Evolutionary conservation across 345 rosid species (phyloP).

Genomic region (Syzygium grande): DNA sequence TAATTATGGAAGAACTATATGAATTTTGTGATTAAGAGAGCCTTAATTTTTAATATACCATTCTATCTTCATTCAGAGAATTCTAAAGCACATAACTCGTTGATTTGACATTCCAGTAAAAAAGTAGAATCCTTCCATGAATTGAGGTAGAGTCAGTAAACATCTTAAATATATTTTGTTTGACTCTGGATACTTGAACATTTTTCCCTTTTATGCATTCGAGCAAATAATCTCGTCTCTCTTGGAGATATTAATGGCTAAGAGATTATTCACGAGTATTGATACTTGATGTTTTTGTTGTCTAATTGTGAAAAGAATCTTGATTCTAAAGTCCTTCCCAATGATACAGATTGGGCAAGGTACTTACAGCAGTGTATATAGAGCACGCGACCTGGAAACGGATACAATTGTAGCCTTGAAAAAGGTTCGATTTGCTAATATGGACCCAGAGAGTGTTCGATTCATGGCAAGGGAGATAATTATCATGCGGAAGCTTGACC

Average conservation of each 20-base stretch:
- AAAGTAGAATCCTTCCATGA: neutral
- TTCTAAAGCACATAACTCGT: neutral
- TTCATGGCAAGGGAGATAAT: slow-evolving; percentile 65
- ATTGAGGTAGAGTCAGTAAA: neutral
- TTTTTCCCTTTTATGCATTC: neutral
- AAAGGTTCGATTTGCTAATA: slow-evolving; percentile 55
- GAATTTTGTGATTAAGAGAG: neutral
- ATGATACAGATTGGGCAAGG: slow-evolving; percentile 55
- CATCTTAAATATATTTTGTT: neutral
- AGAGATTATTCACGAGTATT: neutral
- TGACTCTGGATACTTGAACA: neutral
- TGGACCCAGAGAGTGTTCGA: slow-evolving; percentile 63
- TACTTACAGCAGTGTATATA: slow-evolving; percentile 58
- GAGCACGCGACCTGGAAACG: slow-evolving; percentile 51
- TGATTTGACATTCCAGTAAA: neutral
- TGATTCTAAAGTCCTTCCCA: neutral
- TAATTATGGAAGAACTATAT: neutral
- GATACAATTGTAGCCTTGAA: slow-evolving; percentile 45
- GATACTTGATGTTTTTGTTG: neutral
- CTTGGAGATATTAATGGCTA: neutral
- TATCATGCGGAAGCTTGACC: slow-evolving; percentile 46
- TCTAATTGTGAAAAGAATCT: neutral
- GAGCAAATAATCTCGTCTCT: neutral
- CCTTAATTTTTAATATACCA: neutral
- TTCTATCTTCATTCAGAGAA: neutral